Evolutionary conservation across 768 basidiomycete species (phyloP).

Genomic region (Pseudohyphozyma bogoriensis): DNA sequence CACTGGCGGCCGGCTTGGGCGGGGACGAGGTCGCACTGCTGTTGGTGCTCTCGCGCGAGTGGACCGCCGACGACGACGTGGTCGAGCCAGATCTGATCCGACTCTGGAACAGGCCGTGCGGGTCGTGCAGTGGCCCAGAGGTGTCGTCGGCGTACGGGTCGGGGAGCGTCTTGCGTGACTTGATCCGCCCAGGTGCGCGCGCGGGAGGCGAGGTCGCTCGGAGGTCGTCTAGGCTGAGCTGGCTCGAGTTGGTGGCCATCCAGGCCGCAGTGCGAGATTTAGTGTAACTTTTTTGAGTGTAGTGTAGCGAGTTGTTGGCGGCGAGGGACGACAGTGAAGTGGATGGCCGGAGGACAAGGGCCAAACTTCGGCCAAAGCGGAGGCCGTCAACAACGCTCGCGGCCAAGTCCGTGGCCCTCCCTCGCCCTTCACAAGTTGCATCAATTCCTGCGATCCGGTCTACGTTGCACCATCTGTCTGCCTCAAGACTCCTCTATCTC

Average conservation of each 20-base stretch:
- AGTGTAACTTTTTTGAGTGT: neutral
- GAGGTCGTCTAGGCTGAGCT: neutral
- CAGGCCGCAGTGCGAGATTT: neutral
- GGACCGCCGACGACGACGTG: neutral
- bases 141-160: constrained; percentile 4
- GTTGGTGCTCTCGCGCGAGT: neutral
- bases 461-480: no score
- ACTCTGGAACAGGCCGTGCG: neutral
- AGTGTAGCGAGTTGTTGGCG: neutral
- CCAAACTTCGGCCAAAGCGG: no score
- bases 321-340: neutral
- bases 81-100: neutral
- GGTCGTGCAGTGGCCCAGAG: neutral
- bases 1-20: neutral
- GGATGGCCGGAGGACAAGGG: neutral
- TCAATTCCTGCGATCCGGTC: no score
- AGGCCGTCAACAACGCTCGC: no score
- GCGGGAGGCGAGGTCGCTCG: neutral
- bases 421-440: no score
- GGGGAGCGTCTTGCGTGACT: neutral
- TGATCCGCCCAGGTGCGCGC: neutral
- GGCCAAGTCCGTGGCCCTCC: no score
- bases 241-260: neutral
- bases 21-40: neutral
- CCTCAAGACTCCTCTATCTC: no score